Percentiles rank a stretch among this genome's conserved stretches.
These are phyloP conservation scores for Luzula sylvatica DNA, from an alignment of 176 grass and related monocot genomes.

Conservation along the genomic window DNA sequence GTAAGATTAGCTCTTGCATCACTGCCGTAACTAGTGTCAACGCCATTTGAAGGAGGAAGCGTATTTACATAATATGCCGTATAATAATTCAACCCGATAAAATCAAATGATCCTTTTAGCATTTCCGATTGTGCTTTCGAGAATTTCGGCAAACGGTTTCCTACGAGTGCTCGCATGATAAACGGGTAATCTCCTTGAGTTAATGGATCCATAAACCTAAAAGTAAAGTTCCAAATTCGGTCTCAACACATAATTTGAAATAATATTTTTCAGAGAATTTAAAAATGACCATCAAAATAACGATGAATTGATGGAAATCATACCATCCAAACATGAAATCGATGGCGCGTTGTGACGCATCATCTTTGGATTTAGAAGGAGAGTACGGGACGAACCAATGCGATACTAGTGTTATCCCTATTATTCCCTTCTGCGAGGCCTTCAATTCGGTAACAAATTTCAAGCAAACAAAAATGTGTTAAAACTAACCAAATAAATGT, in stretches of 20 bases:
- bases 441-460: constrained; percentile 5
- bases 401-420: constrained; percentile 39
- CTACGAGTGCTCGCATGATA: constrained; percentile 33
- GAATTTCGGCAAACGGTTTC: constrained; percentile 36
- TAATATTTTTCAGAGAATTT: not conserved
- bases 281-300: not conserved
- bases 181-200: constrained; percentile 30
- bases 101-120: constrained; percentile 44
- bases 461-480: too few species aligned
- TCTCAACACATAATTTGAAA: not conserved
- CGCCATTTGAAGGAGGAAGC: constrained; percentile 26
- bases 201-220: constrained; percentile 45
- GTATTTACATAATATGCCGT: constrained; percentile 19
- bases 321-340: constrained; percentile 69
- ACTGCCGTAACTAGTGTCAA: constrained; percentile 24
- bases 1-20: constrained; percentile 28
- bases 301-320: not conserved
- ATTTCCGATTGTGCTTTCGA: constrained; percentile 32
- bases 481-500: not conserved
- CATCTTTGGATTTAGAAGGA: constrained; percentile 20
- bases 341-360: constrained; percentile 25
- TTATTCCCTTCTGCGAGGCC: constrained; percentile 26
- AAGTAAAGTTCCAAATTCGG: too few species aligned
- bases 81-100: constrained; percentile 70
- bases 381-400: constrained; percentile 42